Base-by-base conservation (phyloP, 1,284 basidiomycete species). In the Earliella scabrosa region DNA sequence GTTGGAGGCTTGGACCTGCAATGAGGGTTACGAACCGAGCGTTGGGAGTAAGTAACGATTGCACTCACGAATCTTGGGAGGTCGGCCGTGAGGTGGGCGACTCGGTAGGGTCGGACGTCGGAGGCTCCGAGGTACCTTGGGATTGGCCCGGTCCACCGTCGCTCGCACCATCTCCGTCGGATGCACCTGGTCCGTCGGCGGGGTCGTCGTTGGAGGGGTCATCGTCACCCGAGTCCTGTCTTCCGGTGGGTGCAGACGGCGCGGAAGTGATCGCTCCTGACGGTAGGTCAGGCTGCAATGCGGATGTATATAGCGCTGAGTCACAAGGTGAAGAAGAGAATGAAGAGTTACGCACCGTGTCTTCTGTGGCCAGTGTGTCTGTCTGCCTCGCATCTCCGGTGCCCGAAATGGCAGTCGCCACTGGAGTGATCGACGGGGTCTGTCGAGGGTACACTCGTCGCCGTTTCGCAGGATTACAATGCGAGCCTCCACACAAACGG, bases 381-480 rank as follows among this genome's bases (percentile, higher is more conserved):
- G 45, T 16, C 20, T 36, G 34, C 31, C 45, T 38, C 36, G 45
- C 11, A 23, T 23, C 27, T 32, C 38, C 20, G 31, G 49, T n/a
- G n/a, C n/a, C n/a, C n/a, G n/a, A n/a, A n/a, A n/a, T 20, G 32
- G 53, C 36, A 27, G 57, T 57, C 46, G 54, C 39, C 21, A 35
- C 45, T 29, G 56, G 45, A 27, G 34, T 52, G 54, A 57, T 52
- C 35, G 54, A 36, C 9, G 50, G 51, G n/a, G 57, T 40, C 45
- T 62, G 60, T 50, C 57, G 54, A 21, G 52, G 54, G 16, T 54
- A 23, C 34, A 62, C 20, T 35, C 40, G 38, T 18, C 34, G 50
- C 39, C 51, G 48, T 20, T 47, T 46, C 3, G 27, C 47, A 20
- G 29, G 20, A 26, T 24, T n/a, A 32, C 45, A 50, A 13, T 36